Evolutionary conservation across 2,329 filamentous ascomycete genomes (phyloP), one percentile per base, ranked within the genome.

Genomic region (Pleurostoma richardsiae): DNA sequence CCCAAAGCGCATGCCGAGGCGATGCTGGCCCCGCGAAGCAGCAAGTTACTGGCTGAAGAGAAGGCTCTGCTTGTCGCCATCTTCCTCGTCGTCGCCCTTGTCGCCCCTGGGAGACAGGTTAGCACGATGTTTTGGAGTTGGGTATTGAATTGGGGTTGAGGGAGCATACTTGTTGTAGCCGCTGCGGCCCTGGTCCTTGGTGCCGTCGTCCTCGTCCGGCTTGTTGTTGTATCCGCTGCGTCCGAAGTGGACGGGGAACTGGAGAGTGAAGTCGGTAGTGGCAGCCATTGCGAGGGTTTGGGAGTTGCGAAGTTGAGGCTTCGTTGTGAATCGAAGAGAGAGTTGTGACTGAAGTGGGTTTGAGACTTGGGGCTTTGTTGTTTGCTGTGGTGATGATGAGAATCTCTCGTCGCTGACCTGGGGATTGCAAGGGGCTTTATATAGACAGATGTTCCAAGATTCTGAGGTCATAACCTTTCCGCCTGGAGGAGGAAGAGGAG

Each of bases 161-260:
- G 33, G 33, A 19, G 10, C 54, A 45, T 41, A 56, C 60, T 69
- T 71, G 67, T 74, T 75, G 66, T 74, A 74, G 52, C 71, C 71
- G 44, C 65, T 69, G 51, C 71, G 71, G 60, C 72, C 72, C 49
- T 68, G 63, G 61, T 67, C 63, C 54, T 60, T 57, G 48, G 38
- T 49, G 50, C 61, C 54, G 33, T 63, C 53, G 29, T 64, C 55
- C 44, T 62, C 62, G 47, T 65, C 62, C 43, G 63, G 61, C 58
- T 66, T 59, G 55, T 59, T 60, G 54, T 71, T 70, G 60, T 71
- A 70, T 46, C 68, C 67, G 43, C 61, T 64, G 54, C 69, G 69
- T 56, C 70, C 70, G 47, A 57, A 58, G 55, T 56, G 46, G 64
- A 69, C 59, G 63, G 70, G 56, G 51, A 59, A 60, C 65, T 66